Percentiles rank a stretch among this genome's conserved stretches.
Evolutionary conservation across 805 yeast species (phyloP).

Genomic region (Helenozyma baotianmanensis): DNA sequence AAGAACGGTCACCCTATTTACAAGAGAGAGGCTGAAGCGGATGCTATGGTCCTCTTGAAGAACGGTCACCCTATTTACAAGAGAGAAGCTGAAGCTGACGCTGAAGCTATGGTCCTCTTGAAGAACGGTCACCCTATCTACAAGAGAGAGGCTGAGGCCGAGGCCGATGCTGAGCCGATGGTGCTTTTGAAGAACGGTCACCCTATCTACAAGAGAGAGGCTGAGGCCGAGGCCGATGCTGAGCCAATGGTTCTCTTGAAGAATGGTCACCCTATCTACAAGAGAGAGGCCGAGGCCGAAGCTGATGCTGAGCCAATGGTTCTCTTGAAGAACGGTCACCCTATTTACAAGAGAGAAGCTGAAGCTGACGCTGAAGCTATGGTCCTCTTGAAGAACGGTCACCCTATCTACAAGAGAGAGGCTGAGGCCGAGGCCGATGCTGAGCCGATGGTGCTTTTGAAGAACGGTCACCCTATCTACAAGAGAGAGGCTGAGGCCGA

Average conservation of each 20-base stretch:
- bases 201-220: constrained; percentile 10
- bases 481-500: constrained; percentile 12
- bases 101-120: constrained; percentile 3
- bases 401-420: constrained; percentile 12
- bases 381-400: constrained; percentile 8
- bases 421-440: constrained; percentile 5
- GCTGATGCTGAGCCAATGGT: constrained; percentile 11
- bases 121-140: constrained; percentile 4
- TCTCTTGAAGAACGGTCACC: constrained; percentile 3
- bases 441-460: constrained; percentile 4
- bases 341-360: constrained; percentile 14
- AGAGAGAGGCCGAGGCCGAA: constrained; percentile 11
- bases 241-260: constrained; percentile 5
- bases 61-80: constrained; percentile 5
- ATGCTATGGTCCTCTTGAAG: constrained; percentile 4
- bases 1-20: constrained; percentile 11
- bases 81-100: constrained; percentile 6
- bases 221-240: constrained; percentile 10
- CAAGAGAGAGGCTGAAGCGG: constrained; percentile 7
- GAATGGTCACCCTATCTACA: constrained; percentile 10
- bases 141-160: constrained; percentile 15
- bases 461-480: constrained; percentile 6
- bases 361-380: constrained; percentile 9
- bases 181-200: constrained; percentile 3
- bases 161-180: constrained; percentile 9